A percentile compares a stretch with the other conserved stretches of the same genome.
phyloP scores from a whole-genome alignment of 2,329 filamentous ascomycete species.

The Aureobasidium leucospermi region DNA sequence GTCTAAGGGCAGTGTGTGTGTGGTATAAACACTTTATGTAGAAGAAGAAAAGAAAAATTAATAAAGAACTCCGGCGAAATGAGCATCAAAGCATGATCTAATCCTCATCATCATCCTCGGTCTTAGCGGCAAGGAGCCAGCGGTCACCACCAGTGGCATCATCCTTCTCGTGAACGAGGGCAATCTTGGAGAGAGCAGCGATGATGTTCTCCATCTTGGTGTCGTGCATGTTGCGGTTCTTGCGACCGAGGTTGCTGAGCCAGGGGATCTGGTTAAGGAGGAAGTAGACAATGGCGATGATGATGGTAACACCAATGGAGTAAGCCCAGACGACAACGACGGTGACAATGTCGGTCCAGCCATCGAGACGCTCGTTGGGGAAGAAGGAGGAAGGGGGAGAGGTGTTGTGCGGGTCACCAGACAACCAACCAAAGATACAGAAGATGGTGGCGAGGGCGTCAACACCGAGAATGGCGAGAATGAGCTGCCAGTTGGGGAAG shows the following conservation, averaged over 20 bases:
- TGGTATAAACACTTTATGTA: conserved; percentile 12
- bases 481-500: conserved; percentile 67
- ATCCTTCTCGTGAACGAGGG: conserved; percentile 51
- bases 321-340: conserved; percentile 59
- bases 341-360: conserved; percentile 55
- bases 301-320: conserved; percentile 58
- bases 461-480: conserved; percentile 63
- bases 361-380: conserved; percentile 29
- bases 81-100: conserved; percentile 24
- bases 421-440: conserved; percentile 68
- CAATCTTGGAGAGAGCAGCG: conserved; percentile 56
- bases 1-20: conserved; percentile 7
- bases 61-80: conserved; percentile 8
- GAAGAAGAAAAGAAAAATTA: conserved; percentile 4
- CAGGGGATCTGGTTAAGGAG: conserved; percentile 52
- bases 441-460: conserved; percentile 67
- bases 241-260: conserved; percentile 58
- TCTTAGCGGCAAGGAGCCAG: conserved; percentile 39
- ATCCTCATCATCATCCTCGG: conserved; percentile 41
- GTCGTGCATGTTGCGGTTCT: conserved; percentile 54
- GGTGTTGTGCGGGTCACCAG: conserved; percentile 39
- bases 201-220: conserved; percentile 61
- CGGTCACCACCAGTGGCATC: conserved; percentile 37
- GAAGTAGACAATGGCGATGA: conserved; percentile 60
- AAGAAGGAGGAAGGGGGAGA: conserved; percentile 34